These are phyloP conservation scores for Yueomyces sp. DNA, from an alignment of 805 yeast species.

Conservation along the genomic window DNA sequence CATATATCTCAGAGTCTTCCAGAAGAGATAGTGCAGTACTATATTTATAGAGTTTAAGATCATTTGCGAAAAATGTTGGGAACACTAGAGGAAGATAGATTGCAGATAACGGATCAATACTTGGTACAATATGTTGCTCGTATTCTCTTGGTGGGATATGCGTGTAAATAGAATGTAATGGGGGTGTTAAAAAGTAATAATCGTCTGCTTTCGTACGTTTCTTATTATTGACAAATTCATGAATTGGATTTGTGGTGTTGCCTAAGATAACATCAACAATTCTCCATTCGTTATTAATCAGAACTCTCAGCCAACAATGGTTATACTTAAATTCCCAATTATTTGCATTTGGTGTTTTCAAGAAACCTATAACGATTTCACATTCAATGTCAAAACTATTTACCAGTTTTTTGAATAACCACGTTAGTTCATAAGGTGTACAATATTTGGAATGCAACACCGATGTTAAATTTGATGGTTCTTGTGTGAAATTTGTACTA, in stretches of 20 bases:
- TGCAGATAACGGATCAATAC: conserved; percentile 65
- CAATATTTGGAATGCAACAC: conserved; percentile 36
- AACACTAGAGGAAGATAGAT: conserved; percentile 76
- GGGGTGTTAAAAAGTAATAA: conserved; percentile 69
- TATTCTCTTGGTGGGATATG: conserved; percentile 73
- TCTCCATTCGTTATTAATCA: conserved; percentile 65
- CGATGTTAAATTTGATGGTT: conserved; percentile 29
- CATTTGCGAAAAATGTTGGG: conserved; percentile 58
- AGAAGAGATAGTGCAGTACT: conserved; percentile 66
- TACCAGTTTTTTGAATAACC: conserved; percentile 62
- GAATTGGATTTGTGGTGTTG: conserved; percentile 39
- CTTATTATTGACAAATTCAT: conserved; percentile 26
- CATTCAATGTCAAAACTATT: conserved; percentile 56
- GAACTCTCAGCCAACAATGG: conserved; percentile 81
- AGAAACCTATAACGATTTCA: conserved; percentile 69
- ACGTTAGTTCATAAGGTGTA: conserved; percentile 62
- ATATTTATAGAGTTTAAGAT: conserved; percentile 48
- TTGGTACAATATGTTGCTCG: conserved; percentile 79
- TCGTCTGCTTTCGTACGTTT: conserved; percentile 24
- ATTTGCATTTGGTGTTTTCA: conserved; percentile 63
- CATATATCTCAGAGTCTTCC: conserved; percentile 64
- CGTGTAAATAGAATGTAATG: conserved; percentile 62
- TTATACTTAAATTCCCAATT: conserved; percentile 36
- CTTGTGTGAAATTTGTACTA: conserved; percentile 23
- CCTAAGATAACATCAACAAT: conserved; percentile 64